Evolutionary conservation across 768 basidiomycete genomes (phyloP).

Genomic region (Suillus tomentosus): DNA sequence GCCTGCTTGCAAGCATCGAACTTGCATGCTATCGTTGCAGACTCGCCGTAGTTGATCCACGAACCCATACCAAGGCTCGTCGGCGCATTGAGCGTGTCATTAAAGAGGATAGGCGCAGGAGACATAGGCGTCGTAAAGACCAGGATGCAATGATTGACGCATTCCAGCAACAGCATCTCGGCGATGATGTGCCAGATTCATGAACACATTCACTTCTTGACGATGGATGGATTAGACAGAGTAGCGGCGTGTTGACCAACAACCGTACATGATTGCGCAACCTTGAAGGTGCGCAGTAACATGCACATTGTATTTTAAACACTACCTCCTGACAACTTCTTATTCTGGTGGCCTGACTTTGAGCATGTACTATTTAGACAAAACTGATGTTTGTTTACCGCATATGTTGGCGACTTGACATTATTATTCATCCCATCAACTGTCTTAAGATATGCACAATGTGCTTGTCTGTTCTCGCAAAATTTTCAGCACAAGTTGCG

Average conservation of each 20-base stretch:
- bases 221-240: slow-evolving; percentile 12
- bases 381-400: slow-evolving; percentile 7
- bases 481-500: background rate
- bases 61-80: slow-evolving; percentile 60
- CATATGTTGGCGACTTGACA: slow-evolving; percentile 1
- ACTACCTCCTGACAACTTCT: slow-evolving; percentile 4
- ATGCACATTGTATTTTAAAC: slow-evolving; percentile 7
- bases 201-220: slow-evolving; percentile 22
- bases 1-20: slow-evolving; percentile 81
- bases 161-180: slow-evolving; percentile 58
- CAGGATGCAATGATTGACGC: slow-evolving; percentile 82
- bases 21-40: slow-evolving; percentile 81
- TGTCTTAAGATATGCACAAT: background rate
- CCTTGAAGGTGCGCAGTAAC: slow-evolving; percentile 11
- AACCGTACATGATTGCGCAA: background rate
- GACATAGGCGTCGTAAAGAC: slow-evolving; percentile 82
- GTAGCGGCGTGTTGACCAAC: slow-evolving; percentile 3
- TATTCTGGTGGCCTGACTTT: background rate
- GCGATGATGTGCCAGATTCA: slow-evolving; percentile 26
- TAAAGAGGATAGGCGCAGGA: slow-evolving; percentile 79
- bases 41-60: slow-evolving; percentile 67
- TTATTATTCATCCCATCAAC: background rate
- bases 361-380: slow-evolving; percentile 10
- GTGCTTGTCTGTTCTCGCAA: background rate
- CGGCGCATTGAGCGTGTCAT: slow-evolving; percentile 79